These are phyloP conservation scores for Pseudoneurospora amorphoporcata DNA, from an alignment of 495 filamentous ascomycete species.

Conservation along the genomic window DNA sequence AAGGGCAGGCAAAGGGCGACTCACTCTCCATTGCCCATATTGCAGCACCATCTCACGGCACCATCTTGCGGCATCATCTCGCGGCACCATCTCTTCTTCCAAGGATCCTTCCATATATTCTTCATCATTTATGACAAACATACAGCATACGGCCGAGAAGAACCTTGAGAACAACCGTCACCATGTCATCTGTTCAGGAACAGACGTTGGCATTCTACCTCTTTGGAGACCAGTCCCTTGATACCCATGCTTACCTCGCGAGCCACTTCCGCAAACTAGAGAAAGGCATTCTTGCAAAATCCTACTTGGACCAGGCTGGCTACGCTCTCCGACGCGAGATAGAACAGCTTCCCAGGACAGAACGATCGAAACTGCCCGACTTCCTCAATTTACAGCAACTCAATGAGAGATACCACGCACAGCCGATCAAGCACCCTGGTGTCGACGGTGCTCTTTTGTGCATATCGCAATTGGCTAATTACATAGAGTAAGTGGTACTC, in stretches of 20 bases:
- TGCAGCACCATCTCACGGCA: neutral
- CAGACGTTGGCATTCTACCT: conserved; percentile 36
- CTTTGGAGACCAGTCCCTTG: conserved; percentile 74
- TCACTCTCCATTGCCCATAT: neutral
- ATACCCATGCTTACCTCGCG: conserved; percentile 57
- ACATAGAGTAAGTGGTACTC: conserved; percentile 54
- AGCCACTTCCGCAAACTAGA: conserved; percentile 48
- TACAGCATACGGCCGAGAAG: neutral
- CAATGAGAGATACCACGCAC: conserved; percentile 54
- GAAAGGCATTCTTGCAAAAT: conserved; percentile 51
- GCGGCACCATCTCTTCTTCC: neutral
- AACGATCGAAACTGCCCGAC: conserved; percentile 52
- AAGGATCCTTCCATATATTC: neutral
- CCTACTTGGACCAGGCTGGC: conserved; percentile 53
- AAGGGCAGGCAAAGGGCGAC: neutral
- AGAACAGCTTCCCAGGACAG: conserved; percentile 45
- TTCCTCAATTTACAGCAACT: conserved; percentile 64
- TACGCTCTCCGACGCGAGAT: conserved; percentile 56
- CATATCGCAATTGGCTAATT: conserved; percentile 62
- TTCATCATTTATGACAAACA: neutral
- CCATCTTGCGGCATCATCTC: neutral
- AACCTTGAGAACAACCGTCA: neutral
- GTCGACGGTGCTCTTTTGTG: conserved; percentile 58
- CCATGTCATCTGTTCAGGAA: neutral
- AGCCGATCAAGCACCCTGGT: conserved; percentile 47